Conservation (phyloP, 768 basidiomycete genomes). For the Collybiopsis luxurians region DNA sequence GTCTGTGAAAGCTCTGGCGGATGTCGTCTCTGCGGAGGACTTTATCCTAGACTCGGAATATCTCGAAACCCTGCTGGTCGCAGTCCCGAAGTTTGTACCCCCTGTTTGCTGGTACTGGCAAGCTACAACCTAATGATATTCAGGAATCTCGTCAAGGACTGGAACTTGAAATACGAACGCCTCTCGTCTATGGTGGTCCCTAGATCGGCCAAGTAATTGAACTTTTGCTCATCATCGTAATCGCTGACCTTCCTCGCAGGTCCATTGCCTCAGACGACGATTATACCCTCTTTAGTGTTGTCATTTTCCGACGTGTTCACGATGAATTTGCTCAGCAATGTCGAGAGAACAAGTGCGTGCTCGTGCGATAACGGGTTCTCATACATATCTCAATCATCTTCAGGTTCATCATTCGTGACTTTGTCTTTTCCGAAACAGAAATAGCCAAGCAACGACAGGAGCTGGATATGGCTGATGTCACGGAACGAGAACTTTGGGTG, state of each 20-base stretch:
- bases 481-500: slow-evolving; percentile 98
- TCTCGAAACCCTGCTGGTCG: slow-evolving; percentile 87
- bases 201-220: slow-evolving; percentile 76
- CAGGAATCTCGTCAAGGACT: slow-evolving; percentile 78
- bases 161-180: slow-evolving; percentile 87
- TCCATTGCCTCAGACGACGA: slow-evolving; percentile 84
- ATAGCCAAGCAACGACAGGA: slow-evolving; percentile 81
- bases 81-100: slow-evolving; percentile 81
- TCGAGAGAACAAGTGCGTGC: slow-evolving; percentile 87
- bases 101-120: slow-evolving; percentile 10
- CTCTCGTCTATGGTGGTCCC: slow-evolving; percentile 90
- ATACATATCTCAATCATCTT: not conserved
- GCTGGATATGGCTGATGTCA: slow-evolving; percentile 70
- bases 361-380: not conserved
- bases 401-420: slow-evolving; percentile 95
- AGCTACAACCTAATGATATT: slow-evolving; percentile 29
- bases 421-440: slow-evolving; percentile 81
- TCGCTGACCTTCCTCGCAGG: slow-evolving; percentile 34
- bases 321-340: slow-evolving; percentile 95
- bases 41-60: slow-evolving; percentile 91
- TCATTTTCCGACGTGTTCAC: slow-evolving; percentile 86
- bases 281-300: slow-evolving; percentile 79
- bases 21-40: slow-evolving; percentile 79
- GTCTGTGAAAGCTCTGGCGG: slow-evolving; percentile 84
- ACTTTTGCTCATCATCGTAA: not conserved